Percentiles rank a stretch among this genome's conserved stretches.
Evolutionary conservation across 371 early-diverging fungal genomes (phyloP).

Genomic region (Mucor piriformis): DNA sequence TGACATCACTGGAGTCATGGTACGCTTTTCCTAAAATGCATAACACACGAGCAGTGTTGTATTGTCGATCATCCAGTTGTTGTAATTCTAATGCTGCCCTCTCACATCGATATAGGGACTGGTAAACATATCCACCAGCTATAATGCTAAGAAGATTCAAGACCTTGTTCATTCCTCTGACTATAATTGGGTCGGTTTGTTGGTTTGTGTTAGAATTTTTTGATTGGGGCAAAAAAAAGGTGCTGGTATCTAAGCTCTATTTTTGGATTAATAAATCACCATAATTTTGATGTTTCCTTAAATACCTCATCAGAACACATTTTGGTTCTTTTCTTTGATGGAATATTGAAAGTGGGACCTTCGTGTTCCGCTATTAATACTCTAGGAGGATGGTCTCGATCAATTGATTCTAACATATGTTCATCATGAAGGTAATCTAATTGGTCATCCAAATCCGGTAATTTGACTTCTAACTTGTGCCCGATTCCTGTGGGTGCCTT

Average conservation of each 20-base stretch:
- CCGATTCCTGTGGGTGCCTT: slow-evolving; percentile 33
- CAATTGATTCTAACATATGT: slow-evolving; percentile 6
- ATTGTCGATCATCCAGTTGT: slow-evolving; percentile 43
- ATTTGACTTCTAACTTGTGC: slow-evolving; percentile 23
- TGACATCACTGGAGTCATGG: slow-evolving; percentile 42
- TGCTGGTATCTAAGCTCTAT: not conserved
- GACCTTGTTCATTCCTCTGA: slow-evolving; percentile 42
- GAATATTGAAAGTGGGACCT: not conserved
- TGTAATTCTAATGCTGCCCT: slow-evolving; percentile 34
- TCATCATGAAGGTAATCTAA: not conserved
- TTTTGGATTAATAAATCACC: not conserved
- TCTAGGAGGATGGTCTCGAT: slow-evolving; percentile 4
- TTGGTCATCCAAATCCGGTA: slow-evolving; percentile 2
- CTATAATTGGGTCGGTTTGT: slow-evolving; percentile 1
- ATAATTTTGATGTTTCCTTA: not conserved
- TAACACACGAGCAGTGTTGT: slow-evolving; percentile 42
- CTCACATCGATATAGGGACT: slow-evolving; percentile 36
- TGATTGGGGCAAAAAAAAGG: not conserved
- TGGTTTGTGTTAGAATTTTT: not conserved
- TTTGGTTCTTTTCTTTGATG: not conserved
- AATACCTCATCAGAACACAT: too few species aligned
- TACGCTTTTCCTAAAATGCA: slow-evolving; percentile 42
- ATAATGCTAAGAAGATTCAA: slow-evolving; percentile 29
- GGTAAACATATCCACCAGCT: slow-evolving; percentile 37
- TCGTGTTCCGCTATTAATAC: not conserved